Conservation (phyloP, 2,329 filamentous ascomycete species). For the Arthrobotrys pseudoclavata region DNA sequence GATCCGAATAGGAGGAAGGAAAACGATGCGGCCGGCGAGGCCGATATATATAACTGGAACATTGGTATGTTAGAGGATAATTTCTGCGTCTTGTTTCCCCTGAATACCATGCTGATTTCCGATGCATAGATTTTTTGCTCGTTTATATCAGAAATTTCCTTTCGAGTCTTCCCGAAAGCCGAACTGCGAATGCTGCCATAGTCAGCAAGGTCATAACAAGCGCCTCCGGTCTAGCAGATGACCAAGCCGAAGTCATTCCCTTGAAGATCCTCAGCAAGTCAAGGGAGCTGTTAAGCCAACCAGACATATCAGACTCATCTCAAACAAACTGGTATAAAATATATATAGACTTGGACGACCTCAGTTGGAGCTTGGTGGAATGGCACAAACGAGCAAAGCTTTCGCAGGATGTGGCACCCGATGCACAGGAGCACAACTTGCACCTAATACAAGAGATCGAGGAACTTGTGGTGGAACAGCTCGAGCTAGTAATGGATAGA, state of each 20-base stretch:
- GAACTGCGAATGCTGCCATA: conserved; percentile 57
- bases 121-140: conserved; percentile 55
- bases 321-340: conserved; percentile 60
- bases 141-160: conserved; percentile 59
- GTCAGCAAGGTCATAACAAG: conserved; percentile 57
- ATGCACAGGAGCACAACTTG: conserved; percentile 47
- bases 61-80: conserved; percentile 30
- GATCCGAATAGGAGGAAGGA: conserved; percentile 55
- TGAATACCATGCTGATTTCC: background rate
- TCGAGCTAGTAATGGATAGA: conserved; percentile 57
- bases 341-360: conserved; percentile 58
- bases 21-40: conserved; percentile 20
- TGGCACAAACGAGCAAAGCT: conserved; percentile 56
- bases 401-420: conserved; percentile 51
- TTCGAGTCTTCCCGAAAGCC: conserved; percentile 56
- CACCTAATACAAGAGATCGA: conserved; percentile 58
- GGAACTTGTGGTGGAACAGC: conserved; percentile 56
- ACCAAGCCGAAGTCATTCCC: conserved; percentile 41
- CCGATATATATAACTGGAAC: conserved; percentile 58
- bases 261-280: conserved; percentile 56
- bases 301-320: conserved; percentile 52
- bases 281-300: conserved; percentile 53
- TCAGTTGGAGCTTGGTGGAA: conserved; percentile 59
- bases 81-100: background rate
- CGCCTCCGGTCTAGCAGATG: conserved; percentile 52